Conservation (phyloP, 345 rosid species). For the Alliaria petiolata region DNA sequence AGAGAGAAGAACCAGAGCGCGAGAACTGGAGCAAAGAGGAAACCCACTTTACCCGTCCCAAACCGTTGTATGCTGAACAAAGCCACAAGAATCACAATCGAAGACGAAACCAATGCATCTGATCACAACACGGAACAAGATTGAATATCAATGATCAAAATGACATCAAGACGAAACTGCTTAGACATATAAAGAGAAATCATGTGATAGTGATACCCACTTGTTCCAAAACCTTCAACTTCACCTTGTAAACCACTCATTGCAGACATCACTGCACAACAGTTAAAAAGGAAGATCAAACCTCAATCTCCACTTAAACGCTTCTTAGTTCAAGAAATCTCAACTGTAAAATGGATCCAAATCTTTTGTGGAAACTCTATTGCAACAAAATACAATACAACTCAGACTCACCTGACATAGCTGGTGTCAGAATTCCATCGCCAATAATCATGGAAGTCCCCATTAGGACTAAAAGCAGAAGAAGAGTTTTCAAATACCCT, state of each 20-base stretch:
- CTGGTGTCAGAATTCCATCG: conserved; percentile 95
- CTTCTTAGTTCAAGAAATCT: neutral
- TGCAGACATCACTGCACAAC: conserved; percentile 89
- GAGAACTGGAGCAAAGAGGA: conserved; percentile 82
- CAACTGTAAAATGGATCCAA: neutral
- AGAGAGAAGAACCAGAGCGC: conserved; percentile 90
- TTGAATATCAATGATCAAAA: neutral
- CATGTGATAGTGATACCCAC: conserved; percentile 42
- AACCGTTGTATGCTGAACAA: conserved; percentile 89
- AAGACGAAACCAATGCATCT: conserved; percentile 71
- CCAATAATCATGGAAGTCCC: conserved; percentile 99
- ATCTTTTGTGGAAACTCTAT: neutral
- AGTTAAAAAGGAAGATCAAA: conserved; percentile 3
- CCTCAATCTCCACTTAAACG: neutral
- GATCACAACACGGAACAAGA: conserved; percentile 26
- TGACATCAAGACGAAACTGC: neutral
- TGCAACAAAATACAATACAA: neutral
- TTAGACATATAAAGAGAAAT: neutral
- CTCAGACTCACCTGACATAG: conserved; percentile 69
- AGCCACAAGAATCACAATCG: conserved; percentile 59
- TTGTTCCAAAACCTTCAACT: conserved; percentile 67
- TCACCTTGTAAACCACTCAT: conserved; percentile 88
- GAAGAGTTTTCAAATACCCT: conserved; percentile 65
- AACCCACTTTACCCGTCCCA: conserved; percentile 89
- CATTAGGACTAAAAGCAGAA: conserved; percentile 79